These are phyloP conservation scores for Dendrobium huoshanense DNA, from an alignment of 106 monocot genomes.

Conservation along the genomic window DNA sequence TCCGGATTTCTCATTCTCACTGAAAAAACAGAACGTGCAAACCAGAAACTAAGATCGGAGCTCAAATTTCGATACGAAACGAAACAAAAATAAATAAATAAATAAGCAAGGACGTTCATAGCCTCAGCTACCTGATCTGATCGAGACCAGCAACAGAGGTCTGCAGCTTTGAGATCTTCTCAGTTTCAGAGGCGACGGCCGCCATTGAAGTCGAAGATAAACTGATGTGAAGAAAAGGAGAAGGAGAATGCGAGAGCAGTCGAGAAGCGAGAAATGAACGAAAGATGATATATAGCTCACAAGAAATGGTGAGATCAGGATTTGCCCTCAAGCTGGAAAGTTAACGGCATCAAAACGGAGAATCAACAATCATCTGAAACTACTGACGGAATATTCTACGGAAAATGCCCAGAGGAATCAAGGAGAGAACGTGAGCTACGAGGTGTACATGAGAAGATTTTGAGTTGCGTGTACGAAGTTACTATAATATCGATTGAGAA, in stretches of 20 bases:
- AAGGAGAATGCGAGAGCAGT: background rate
- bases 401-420: background rate
- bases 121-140: slow-evolving; percentile 39
- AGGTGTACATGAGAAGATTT: too few species aligned
- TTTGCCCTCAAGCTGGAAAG: background rate
- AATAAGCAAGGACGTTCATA: background rate
- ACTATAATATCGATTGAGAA: background rate
- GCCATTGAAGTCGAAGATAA: slow-evolving; percentile 8
- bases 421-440: background rate
- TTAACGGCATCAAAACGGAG: background rate
- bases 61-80: background rate
- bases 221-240: background rate
- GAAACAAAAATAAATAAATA: background rate
- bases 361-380: background rate
- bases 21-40: slow-evolving; percentile 1
- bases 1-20: slow-evolving; percentile 47
- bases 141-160: slow-evolving; percentile 35
- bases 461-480: background rate
- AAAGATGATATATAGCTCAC: background rate
- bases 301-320: background rate
- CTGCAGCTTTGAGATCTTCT: slow-evolving; percentile 43
- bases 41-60: slow-evolving; percentile 6
- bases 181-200: slow-evolving; percentile 32
- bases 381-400: background rate
- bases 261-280: background rate